Percentiles rank a stretch among this genome's conserved stretches.
phyloP scores from a whole-genome alignment of 164 flowering plant genomes.

The Malania oleifera region DNA sequence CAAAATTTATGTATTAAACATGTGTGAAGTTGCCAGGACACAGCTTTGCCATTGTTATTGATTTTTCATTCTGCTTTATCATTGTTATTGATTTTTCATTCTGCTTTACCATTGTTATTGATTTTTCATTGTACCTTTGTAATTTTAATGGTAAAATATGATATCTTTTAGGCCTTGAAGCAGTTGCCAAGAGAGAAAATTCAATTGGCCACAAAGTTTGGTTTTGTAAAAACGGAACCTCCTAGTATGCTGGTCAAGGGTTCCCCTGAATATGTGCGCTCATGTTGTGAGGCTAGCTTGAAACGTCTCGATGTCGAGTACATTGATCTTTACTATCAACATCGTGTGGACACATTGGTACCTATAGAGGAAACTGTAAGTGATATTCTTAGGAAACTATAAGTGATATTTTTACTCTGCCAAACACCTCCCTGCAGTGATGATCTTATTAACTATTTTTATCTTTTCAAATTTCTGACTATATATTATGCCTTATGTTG shows the following conservation, averaged over 20 bases:
- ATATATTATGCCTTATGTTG: no score
- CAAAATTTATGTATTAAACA: no score
- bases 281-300: constrained; percentile 46
- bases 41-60: no score
- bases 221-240: constrained; percentile 14
- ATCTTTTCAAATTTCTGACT: no score
- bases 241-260: constrained; percentile 22
- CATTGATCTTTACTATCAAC: constrained; percentile 48
- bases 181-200: constrained; percentile 41
- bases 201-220: constrained; percentile 48
- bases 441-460: no score
- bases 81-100: no score
- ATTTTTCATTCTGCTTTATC: no score
- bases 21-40: no score
- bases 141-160: neutral
- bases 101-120: no score
- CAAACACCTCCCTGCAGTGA: no score
- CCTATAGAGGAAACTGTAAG: constrained; percentile 47
- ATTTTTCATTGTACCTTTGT: no score
- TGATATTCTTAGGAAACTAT: neutral
- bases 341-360: constrained; percentile 32
- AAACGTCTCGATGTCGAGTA: constrained; percentile 44
- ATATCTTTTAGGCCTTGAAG: constrained; percentile 38
- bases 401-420: no score
- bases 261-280: constrained; percentile 39